These are phyloP conservation scores for Arabidopsis hybrid DNA, from an alignment of 441 rosid genomes.

Conservation along the genomic window DNA sequence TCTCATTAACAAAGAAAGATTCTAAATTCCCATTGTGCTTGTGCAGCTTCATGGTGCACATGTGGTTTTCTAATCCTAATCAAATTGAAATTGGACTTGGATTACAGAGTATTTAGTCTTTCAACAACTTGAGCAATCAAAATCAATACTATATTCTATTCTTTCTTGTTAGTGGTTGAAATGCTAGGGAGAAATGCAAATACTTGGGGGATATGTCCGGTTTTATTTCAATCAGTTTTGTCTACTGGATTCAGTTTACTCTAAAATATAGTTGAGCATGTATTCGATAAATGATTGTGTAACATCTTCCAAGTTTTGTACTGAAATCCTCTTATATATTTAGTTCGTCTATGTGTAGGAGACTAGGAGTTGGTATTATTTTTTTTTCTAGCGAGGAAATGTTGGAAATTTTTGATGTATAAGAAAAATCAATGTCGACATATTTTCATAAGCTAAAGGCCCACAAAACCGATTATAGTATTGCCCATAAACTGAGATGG, in stretches of 20 bases:
- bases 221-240: not conserved
- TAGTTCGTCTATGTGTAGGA: not conserved
- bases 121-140: slow-evolving; percentile 5
- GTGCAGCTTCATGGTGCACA: not conserved
- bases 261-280: not conserved
- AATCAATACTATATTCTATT: slow-evolving; percentile 14
- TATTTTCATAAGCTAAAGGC: not conserved
- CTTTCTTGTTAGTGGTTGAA: not conserved
- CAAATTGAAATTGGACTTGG: no score
- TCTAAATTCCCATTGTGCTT: slow-evolving; percentile 3
- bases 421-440: no score
- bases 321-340: not conserved
- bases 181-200: not conserved
- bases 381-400: no score
- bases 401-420: no score
- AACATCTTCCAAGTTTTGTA: not conserved
- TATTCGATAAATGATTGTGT: not conserved
- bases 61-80: not conserved
- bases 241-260: not conserved
- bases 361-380: no score
- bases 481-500: not conserved
- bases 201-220: not conserved
- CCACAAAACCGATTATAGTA: not conserved
- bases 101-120: not conserved
- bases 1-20: not conserved